Evolutionary conservation across 2,329 filamentous ascomycete species (phyloP), one percentile per base, ranked within the genome.

Genomic region (Monosporascus sp.): DNA sequence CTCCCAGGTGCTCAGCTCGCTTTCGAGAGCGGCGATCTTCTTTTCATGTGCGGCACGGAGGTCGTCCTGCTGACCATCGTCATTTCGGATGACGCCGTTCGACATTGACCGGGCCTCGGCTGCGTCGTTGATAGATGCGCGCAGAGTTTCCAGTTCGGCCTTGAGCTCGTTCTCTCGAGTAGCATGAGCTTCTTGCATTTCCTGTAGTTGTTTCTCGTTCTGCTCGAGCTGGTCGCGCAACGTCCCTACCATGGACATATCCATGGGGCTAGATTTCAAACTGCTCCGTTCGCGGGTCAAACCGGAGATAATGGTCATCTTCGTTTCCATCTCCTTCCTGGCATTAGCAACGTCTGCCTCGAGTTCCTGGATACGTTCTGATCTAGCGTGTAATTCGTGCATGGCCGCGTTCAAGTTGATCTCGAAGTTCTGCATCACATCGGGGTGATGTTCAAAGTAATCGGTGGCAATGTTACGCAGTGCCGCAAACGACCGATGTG

Each of bases 321-420:
- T 99, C 58, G 83, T 86, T 67, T 99, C 94, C 87, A 97, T 96
- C 70, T 99, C 94, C 75, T 91, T 96, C 76, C 90, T 94, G 22
- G 91, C 84, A 4, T 84, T 86, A 26, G 85, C 78, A 53, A 97
- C 82, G 61, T 96, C 93, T 6, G 85, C 85, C 70, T 99, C 94
- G 16, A 99, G 78, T 63, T 92, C 86, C 65, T 95, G 89, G 51
- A 97, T 92, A 27, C 92, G 86, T 69, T 97, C 92, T 40, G 92
- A 92, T 43, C 92, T 85, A 9, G 80, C 80, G 59, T 96, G 88
- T 37, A 99, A 78, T 68, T 99, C 94, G 63, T 94, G 89, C 86
- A 97, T 93, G 54, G 93, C 91, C 2, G 90, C 82, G 65, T 94
- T 94, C 43, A 99, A 76, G 67, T 96, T 95, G 48, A 94, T 76